phyloP scores from a whole-genome alignment of 805 yeast genomes.

The Blastobotrys terrestris region DNA sequence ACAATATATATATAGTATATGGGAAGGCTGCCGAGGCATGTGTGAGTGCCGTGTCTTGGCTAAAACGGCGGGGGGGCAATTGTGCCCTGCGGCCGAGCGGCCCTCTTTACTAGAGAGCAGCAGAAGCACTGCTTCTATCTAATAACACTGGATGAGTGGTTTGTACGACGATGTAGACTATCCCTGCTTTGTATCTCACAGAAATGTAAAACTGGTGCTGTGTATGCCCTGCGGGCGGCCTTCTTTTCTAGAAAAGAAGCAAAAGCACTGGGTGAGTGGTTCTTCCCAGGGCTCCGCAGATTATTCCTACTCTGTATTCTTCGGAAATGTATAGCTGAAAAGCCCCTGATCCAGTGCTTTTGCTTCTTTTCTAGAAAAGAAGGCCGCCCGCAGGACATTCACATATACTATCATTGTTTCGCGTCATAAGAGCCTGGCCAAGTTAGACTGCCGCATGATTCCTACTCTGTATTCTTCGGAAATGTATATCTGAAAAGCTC shows the following conservation, averaged over 20 bases:
- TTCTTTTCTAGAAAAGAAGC: neutral
- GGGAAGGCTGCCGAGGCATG: too few relatives aligned
- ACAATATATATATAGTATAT: neutral
- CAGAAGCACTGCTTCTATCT: neutral
- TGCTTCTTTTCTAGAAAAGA: too few relatives aligned
- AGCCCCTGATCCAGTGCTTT: slow-evolving; percentile 48
- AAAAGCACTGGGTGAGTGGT: neutral
- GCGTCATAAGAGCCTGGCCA: too few relatives aligned
- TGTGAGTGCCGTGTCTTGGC: too few relatives aligned
- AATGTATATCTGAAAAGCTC: neutral
- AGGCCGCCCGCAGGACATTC: too few relatives aligned
- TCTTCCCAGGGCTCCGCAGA: neutral
- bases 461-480: neutral
- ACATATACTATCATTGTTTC: too few relatives aligned
- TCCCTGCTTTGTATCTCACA: too few relatives aligned
- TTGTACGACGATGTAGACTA: too few relatives aligned
- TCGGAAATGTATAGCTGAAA: neutral
- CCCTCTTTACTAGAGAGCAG: neutral
- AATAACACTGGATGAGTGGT: too few relatives aligned
- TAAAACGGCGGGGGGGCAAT: too few relatives aligned
- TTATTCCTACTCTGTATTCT: neutral
- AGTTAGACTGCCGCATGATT: too few relatives aligned
- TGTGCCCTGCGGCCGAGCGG: neutral
- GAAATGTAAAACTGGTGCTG: too few relatives aligned
- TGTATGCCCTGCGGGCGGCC: neutral